Percentiles rank a stretch among this genome's conserved stretches.
Evolutionary conservation across 129 eudicot genomes (phyloP).

Genomic region (Pulicaria dysenterica): DNA sequence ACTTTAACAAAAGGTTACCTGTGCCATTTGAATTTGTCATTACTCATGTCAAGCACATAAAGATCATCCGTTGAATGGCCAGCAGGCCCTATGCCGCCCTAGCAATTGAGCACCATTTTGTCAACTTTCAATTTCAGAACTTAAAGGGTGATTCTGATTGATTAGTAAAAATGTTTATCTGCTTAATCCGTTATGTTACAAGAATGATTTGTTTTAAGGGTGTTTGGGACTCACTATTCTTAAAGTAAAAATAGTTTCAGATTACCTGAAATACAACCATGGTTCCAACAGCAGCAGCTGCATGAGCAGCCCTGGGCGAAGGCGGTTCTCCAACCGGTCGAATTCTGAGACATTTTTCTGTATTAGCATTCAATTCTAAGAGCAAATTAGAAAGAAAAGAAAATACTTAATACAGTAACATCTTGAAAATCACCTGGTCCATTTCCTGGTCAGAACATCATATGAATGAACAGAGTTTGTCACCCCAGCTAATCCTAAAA

Average conservation of each 20-base stretch:
- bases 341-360: slow-evolving; percentile 42
- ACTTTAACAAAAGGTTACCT: slow-evolving; percentile 49
- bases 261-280: slow-evolving; percentile 99
- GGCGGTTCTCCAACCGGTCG: slow-evolving; percentile 95
- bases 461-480: slow-evolving; percentile 90
- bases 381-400: neutral
- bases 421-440: slow-evolving; percentile 64
- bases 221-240: no score
- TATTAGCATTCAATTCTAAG: slow-evolving; percentile 10
- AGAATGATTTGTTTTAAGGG: no score
- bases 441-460: slow-evolving; percentile 84
- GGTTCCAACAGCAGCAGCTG: slow-evolving; percentile 96
- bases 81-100: slow-evolving; percentile 99
- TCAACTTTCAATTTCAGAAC: slow-evolving; percentile 15
- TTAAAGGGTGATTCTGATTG: no score
- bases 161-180: no score
- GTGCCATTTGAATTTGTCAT: slow-evolving; percentile 97
- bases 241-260: neutral
- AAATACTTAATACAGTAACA: slow-evolving; percentile 2
- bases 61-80: slow-evolving; percentile 98
- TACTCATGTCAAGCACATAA: slow-evolving; percentile 88
- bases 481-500: slow-evolving; percentile 93
- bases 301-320: slow-evolving; percentile 97
- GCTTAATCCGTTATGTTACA: no score
- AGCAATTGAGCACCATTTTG: slow-evolving; percentile 36